Percentiles rank a stretch among this genome's conserved stretches.
Evolutionary conservation across 768 basidiomycete species (phyloP).

Genomic region (Trametes cinnabarina): DNA sequence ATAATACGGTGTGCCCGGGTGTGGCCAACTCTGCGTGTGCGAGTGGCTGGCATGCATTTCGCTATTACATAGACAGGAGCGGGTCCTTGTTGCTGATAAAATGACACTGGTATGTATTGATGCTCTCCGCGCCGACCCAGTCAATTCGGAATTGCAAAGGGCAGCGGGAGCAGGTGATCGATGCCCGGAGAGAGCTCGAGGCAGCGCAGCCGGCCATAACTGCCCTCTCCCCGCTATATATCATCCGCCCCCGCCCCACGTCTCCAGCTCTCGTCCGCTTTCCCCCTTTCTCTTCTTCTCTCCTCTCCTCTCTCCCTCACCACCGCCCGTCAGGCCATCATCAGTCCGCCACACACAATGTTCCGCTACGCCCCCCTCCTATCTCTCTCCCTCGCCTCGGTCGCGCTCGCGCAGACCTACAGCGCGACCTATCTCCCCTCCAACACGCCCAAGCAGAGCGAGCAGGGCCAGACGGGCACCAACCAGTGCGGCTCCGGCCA

Average conservation of each 20-base stretch:
- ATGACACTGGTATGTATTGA: too few relatives aligned
- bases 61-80: too few relatives aligned
- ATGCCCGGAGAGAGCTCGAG: not conserved
- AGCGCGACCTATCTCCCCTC: constrained; percentile 49
- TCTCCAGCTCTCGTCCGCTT: not conserved
- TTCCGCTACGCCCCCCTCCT: constrained; percentile 12
- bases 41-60: not conserved
- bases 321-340: not conserved
- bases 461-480: constrained; percentile 61
- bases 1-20: too few relatives aligned
- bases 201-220: constrained; percentile 9
- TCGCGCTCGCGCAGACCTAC: constrained; percentile 36
- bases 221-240: constrained; percentile 1
- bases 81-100: too few relatives aligned
- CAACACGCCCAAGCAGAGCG: constrained; percentile 45
- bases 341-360: not conserved
- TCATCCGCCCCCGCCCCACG: not conserved
- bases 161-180: not conserved
- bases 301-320: not conserved
- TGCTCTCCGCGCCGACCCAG: not conserved
- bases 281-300: not conserved
- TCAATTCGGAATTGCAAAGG: not conserved
- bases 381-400: constrained; percentile 14
- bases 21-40: not conserved
- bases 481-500: constrained; percentile 60